A percentile compares a stretch with the other conserved stretches of the same genome.
These are phyloP conservation scores for Penicillium sp. DNA, from an alignment of 2,329 filamentous ascomycete genomes.

Conservation along the genomic window DNA sequence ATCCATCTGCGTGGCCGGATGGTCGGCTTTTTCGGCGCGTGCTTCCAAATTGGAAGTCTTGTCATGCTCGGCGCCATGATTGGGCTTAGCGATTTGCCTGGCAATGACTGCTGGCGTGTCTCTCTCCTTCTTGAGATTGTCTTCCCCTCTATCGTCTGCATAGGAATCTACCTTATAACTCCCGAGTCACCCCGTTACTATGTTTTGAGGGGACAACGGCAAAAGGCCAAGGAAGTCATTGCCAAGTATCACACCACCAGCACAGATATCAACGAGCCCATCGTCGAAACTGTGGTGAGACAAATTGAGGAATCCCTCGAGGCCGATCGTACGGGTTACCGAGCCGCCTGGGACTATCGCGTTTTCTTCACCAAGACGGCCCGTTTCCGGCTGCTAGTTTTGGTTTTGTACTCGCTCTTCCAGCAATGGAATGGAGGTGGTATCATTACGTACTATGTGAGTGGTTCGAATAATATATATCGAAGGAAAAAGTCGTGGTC, in stretches of 20 bases:
- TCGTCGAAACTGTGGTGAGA: slow-evolving; percentile 43
- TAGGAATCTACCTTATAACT: slow-evolving; percentile 44
- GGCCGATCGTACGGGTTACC: slow-evolving; percentile 37
- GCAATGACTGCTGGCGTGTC: slow-evolving; percentile 41
- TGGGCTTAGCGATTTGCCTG: slow-evolving; percentile 40
- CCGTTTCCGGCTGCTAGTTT: slow-evolving; percentile 45
- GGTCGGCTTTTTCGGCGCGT: slow-evolving; percentile 51
- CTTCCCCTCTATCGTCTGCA: slow-evolving; percentile 50
- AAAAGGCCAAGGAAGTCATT: slow-evolving; percentile 37
- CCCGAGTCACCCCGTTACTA: slow-evolving; percentile 41
- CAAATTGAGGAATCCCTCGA: slow-evolving; percentile 50
- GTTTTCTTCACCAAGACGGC: slow-evolving; percentile 49
- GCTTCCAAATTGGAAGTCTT: slow-evolving; percentile 48
- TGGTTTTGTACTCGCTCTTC: slow-evolving; percentile 49
- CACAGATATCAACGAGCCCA: slow-evolving; percentile 41
- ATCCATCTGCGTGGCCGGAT: slow-evolving; percentile 43
- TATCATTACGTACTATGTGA: slow-evolving; percentile 47
- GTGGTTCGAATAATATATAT: background rate
- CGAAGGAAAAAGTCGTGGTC: no score
- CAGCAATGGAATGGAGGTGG: slow-evolving; percentile 51
- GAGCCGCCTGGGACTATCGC: slow-evolving; percentile 47
- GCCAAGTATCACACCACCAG: slow-evolving; percentile 47
- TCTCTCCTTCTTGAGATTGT: slow-evolving; percentile 49
- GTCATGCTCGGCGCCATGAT: slow-evolving; percentile 48
- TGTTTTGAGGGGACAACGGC: slow-evolving; percentile 34